Base-by-base conservation (phyloP, 257 asterid species). In the Ocimum tenuiflorum region DNA sequence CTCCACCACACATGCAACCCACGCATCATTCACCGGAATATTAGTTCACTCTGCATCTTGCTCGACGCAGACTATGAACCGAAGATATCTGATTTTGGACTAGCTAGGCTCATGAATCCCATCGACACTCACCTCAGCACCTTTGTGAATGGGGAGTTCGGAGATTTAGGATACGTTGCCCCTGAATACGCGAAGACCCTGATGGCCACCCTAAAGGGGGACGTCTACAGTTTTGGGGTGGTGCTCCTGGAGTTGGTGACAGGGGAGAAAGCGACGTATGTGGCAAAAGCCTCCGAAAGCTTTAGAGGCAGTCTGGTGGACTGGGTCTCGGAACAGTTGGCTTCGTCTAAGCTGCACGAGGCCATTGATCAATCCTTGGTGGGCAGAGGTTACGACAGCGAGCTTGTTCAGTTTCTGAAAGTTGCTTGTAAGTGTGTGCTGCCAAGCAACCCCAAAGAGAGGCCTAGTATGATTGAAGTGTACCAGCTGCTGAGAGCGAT, bases 381-480 rank as follows among this genome's bases (percentile, higher is more conserved):
- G 0, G 86, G 82, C 35, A 88, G 77, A 66, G 94, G 96, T 10
- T 68, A 68, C 2, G 96, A 91, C 41, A 67, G 70, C 8, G 96
- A 88, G 81, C 59, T 86, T 29, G 79, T 86, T 73, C 98, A 91
- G 85, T 83, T 88, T 63, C 86, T 91, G 24, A 88, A 91, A 60
- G 88, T 91, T 20, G 95, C 98, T 0, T 83, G 94, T 61, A 86
- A 81, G 14, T 91, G 98, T 60, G 91, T 88, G 35, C 65, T 85
- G 54, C 73, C 94, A 3, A 77, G 73, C 22, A 53, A 53, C 0
- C 86, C 81, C 2, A 86, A 86, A 73, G 96, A 88, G 69, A 83
- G 98, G 23, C 98, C 98, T 2, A 73, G 94, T 3, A 91, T 91
- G 98, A 86, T 81, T 61, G 98, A 91, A 71, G 91, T 91, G 19